These are phyloP conservation scores for Podila epicladia DNA, from an alignment of 192 early-diverging fungal genomes.

Conservation along the genomic window DNA sequence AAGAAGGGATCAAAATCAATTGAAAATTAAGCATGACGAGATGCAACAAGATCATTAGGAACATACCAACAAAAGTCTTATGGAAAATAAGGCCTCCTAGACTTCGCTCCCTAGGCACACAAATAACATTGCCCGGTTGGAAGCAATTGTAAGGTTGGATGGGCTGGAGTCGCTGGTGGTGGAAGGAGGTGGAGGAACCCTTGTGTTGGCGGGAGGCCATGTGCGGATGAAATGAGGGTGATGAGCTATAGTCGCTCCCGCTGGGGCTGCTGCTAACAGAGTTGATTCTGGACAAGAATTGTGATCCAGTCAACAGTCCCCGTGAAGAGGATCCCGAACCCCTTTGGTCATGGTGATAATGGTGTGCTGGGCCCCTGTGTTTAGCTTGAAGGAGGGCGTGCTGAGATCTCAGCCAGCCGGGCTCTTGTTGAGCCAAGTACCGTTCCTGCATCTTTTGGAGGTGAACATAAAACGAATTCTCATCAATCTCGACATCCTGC, in stretches of 20 bases:
- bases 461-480: conserved; percentile 49
- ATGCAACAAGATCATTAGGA: background rate
- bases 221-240: conserved; percentile 27
- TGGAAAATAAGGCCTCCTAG: conserved; percentile 54
- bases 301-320: conserved; percentile 6
- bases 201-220: background rate
- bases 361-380: conserved; percentile 10
- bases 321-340: conserved; percentile 2
- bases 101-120: conserved; percentile 57
- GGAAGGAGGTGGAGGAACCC: background rate
- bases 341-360: conserved; percentile 6
- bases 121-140: conserved; percentile 53
- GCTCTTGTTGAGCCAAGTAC: conserved; percentile 31
- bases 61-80: conserved; percentile 56
- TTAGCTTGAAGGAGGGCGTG: conserved; percentile 45
- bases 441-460: conserved; percentile 49
- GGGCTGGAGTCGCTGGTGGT: conserved; percentile 35
- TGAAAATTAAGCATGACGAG: background rate
- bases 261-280: conserved; percentile 35
- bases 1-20: background rate
- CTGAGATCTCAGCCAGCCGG: conserved; percentile 39
- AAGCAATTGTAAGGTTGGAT: conserved; percentile 47
- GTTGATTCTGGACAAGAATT: conserved; percentile 33
- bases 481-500: conserved; percentile 40
- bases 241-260: conserved; percentile 43